A percentile compares a stretch with the other conserved stretches of the same genome.
phyloP scores from a whole-genome alignment of 164 flowering plant species.

The Brasenia schreberi region DNA sequence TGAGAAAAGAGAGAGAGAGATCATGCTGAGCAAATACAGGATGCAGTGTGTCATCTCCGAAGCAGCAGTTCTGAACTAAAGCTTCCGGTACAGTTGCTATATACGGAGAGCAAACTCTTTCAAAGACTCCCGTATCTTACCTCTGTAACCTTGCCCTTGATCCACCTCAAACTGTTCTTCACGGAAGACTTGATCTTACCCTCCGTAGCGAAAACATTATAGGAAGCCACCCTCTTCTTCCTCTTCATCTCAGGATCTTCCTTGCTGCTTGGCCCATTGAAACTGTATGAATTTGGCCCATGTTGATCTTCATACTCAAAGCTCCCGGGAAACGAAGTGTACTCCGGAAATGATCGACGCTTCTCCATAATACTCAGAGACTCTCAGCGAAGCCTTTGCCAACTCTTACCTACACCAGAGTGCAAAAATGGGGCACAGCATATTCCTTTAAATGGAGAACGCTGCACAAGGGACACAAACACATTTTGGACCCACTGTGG shows the following conservation, averaged over 20 bases:
- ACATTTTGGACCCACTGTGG: too few species aligned
- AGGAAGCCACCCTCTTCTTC: slow-evolving; percentile 64
- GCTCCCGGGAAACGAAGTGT: slow-evolving; percentile 26
- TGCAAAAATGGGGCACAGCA: too few species aligned
- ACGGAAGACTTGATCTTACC: slow-evolving; percentile 52
- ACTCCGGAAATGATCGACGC: slow-evolving; percentile 43
- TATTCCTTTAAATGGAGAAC: too few species aligned
- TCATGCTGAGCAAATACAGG: too few species aligned
- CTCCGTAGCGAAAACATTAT: slow-evolving; percentile 46
- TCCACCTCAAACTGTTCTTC: slow-evolving; percentile 73
- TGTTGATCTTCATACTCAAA: slow-evolving; percentile 21
- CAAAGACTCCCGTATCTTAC: slow-evolving; percentile 19
- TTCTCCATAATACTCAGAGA: slow-evolving; percentile 29
- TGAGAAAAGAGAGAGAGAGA: too few species aligned
- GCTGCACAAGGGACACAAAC: too few species aligned
- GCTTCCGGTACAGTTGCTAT: too few species aligned
- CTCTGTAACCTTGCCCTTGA: slow-evolving; percentile 53
- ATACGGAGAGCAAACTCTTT: too few species aligned
- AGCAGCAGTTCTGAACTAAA: too few species aligned
- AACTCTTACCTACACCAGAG: too few species aligned
- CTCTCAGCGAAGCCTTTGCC: too few species aligned
- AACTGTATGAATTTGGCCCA: slow-evolving; percentile 32
- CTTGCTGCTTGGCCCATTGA: slow-evolving; percentile 49
- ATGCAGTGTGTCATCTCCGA: too few species aligned
- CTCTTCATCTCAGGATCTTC: slow-evolving; percentile 53